phyloP scores from a whole-genome alignment of 345 rosid genomes.

The Hibiscus trionum region DNA sequence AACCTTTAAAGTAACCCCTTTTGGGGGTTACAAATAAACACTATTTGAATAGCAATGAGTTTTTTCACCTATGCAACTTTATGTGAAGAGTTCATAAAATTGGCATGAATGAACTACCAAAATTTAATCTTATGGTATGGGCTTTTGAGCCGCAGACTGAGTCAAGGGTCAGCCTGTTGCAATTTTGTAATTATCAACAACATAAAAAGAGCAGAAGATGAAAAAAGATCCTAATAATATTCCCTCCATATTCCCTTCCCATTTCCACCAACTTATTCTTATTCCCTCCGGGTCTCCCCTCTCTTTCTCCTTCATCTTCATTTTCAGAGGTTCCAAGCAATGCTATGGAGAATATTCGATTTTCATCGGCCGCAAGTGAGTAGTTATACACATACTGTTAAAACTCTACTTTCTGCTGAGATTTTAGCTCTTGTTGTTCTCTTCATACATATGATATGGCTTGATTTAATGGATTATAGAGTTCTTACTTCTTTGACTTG shows the following conservation, averaged over 20 bases:
- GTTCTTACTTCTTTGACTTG: not conserved
- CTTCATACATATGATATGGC: not conserved
- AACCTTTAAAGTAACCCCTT: not conserved
- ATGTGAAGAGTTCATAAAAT: not conserved
- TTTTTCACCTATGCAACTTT: not conserved
- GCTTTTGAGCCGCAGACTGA: not conserved
- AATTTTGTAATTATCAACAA: not conserved
- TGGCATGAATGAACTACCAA: not conserved
- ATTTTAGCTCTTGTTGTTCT: not conserved
- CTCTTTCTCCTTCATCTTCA: not conserved
- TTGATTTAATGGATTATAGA: not conserved
- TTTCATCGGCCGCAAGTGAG: not conserved
- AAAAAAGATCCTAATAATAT: conserved; percentile 2
- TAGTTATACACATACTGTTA: not conserved
- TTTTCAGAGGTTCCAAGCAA: not conserved
- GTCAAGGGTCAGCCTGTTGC: not conserved
- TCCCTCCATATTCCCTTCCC: not conserved
- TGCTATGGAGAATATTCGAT: not conserved
- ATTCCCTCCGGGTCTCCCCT: not conserved
- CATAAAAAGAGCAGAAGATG: not conserved
- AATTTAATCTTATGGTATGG: not conserved
- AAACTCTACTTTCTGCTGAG: not conserved
- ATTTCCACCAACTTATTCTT: not conserved
- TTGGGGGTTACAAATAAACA: not conserved
- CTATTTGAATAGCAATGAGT: not conserved